A percentile compares a stretch with the other conserved stretches of the same genome.
These are phyloP conservation scores for Vigna trinervia DNA, from an alignment of 306 rosid species.

Conservation along the genomic window DNA sequence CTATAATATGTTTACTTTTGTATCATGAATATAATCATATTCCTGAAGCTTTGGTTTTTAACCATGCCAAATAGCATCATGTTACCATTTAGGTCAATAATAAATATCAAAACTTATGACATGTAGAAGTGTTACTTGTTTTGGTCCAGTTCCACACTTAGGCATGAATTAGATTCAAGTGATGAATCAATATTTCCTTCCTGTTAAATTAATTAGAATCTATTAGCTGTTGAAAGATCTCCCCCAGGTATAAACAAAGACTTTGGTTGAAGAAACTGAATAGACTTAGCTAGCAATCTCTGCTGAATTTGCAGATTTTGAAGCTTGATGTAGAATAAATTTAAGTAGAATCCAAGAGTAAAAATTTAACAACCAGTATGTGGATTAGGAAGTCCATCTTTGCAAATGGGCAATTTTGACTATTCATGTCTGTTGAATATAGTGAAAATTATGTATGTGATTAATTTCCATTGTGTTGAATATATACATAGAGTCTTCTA, in stretches of 20 bases:
- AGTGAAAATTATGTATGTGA: no score
- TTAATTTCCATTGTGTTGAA: no score
- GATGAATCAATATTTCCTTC: slow-evolving; percentile 32
- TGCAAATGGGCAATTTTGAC: slow-evolving; percentile 36
- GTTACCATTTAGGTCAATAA: background rate
- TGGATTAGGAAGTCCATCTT: slow-evolving; percentile 27
- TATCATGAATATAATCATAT: slow-evolving; percentile 1
- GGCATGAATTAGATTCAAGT: slow-evolving; percentile 15
- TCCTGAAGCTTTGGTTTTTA: background rate
- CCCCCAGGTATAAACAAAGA: slow-evolving; percentile 19
- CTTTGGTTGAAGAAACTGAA: slow-evolving; percentile 23
- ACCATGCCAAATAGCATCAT: background rate
- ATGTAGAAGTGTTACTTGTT: slow-evolving; percentile 30
- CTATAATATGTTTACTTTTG: slow-evolving; percentile 18
- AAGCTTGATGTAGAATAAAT: slow-evolving; percentile 12
- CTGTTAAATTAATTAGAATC: slow-evolving; percentile 33
- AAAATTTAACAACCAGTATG: slow-evolving; percentile 24
- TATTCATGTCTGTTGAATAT: slow-evolving; percentile 4
- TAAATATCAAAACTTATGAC: slow-evolving; percentile 28
- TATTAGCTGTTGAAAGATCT: slow-evolving; percentile 24
- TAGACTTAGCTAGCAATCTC: slow-evolving; percentile 10
- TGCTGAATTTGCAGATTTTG: slow-evolving; percentile 17
- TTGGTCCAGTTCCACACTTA: slow-evolving; percentile 38
- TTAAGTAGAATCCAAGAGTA: slow-evolving; percentile 7
- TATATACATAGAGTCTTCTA: no score